Evolutionary conservation across 2,329 filamentous ascomycete genomes (phyloP).

Genomic region (Cryphonectria radicalis): DNA sequence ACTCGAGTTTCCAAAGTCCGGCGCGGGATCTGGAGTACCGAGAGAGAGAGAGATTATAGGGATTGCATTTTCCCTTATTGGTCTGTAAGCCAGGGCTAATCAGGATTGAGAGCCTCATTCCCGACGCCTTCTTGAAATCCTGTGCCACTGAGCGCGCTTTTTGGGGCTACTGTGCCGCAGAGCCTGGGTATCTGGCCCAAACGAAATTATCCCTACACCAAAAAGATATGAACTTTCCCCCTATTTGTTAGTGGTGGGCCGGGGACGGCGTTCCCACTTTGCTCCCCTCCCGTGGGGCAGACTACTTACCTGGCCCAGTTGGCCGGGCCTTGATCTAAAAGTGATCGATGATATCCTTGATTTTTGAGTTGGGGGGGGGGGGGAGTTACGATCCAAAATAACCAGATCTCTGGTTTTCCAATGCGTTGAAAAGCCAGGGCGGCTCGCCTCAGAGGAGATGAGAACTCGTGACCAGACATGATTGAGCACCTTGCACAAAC

Average conservation of each 20-base stretch:
- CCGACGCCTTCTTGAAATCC: not conserved
- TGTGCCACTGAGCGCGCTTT: not conserved
- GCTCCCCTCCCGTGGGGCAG: not conserved
- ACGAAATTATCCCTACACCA: constrained; percentile 12
- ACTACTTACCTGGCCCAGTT: not conserved
- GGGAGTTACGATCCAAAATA: not conserved
- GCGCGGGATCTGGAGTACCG: not conserved
- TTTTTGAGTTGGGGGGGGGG: too few relatives aligned
- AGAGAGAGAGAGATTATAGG: constrained; percentile 4
- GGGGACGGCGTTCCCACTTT: constrained; percentile 2
- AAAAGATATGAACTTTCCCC: not conserved
- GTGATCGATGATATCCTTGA: not conserved
- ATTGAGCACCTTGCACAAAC: not conserved
- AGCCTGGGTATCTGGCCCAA: not conserved
- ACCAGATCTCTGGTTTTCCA: not conserved
- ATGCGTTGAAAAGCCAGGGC: not conserved
- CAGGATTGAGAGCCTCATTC: constrained; percentile 1
- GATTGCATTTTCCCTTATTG: not conserved
- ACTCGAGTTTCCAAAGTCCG: not conserved
- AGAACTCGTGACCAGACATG: not conserved
- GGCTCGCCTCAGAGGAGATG: not conserved
- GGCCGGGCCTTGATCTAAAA: constrained; percentile 2
- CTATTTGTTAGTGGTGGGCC: constrained; percentile 6
- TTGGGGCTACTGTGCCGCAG: not conserved
- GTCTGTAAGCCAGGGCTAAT: not conserved